Base-by-base conservation (phyloP, 1,284 basidiomycete species). In the Vanrija sp. region DNA sequence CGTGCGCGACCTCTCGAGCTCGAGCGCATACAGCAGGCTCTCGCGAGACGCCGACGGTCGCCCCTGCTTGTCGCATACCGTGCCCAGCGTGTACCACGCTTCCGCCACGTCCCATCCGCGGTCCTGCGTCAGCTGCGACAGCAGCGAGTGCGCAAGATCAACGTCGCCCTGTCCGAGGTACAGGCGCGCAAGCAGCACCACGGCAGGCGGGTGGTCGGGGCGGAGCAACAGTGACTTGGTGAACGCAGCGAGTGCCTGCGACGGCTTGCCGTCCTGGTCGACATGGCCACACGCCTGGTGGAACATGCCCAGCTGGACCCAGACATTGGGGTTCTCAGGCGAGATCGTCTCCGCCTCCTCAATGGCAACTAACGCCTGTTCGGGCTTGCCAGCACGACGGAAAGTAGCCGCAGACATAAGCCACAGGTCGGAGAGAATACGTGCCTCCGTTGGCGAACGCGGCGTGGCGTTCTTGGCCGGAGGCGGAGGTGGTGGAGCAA, bases 281-380 rank as follows among this genome's bases (percentile, higher is more conserved):
- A 47, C 40, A 3, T 8, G 43, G 12, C 38, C 29, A 39, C 50
- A 43, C 1, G 60, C 54, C n/a, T 81, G 69, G 64, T 89, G 82
- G 71, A 91, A 90, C 25, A 92, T 69, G 0, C 89, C 91, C 42
- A 93, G 81, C 86, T 93, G 94, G 8, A 95, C 88, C 93, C 94
- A 98, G 14, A 98, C 91, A 34, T 85, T 86, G 1, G 92, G 85
- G 71, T 93, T 91, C 38, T 84, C 83, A 58, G 91, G 87, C 71
- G 95, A 90, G 60, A 86, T 81, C 6, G 87, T 85, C 73, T 99
- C 95, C 0, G 95, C 96, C 76, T 99, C 95, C 69, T 94, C 90
- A 48, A 98, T 92, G 3, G 95, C 88, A 9, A 86, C 91, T 55
- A 86, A 85, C 3, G 89, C 86, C 69, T 98, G 91, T 57, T 94